Conservation (phyloP, 1,284 basidiomycete genomes). For the Entoloma clypeatum region DNA sequence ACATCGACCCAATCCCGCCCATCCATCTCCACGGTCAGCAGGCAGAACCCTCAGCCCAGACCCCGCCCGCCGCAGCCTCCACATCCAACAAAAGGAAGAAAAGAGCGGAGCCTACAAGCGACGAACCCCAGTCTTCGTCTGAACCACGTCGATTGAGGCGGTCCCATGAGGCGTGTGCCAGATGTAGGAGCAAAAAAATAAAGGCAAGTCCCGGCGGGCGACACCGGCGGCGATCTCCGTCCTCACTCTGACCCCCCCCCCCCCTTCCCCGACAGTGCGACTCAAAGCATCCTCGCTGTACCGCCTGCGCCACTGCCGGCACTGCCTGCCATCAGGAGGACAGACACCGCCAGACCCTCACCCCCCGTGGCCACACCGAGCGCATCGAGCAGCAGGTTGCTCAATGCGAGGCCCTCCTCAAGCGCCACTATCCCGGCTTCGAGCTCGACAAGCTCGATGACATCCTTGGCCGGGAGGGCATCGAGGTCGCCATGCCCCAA, state of each 20-base stretch:
- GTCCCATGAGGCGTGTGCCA: constrained; percentile 83
- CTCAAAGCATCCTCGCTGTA: constrained; percentile 80
- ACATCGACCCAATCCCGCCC: constrained; percentile 60
- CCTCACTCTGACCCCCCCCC: constrained; percentile 22
- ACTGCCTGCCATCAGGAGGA: constrained; percentile 80
- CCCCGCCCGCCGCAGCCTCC: constrained; percentile 29
- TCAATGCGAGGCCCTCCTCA: constrained; percentile 71
- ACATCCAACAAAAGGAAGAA: constrained; percentile 49
- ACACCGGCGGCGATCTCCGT: constrained; percentile 80
- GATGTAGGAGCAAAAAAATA: constrained; percentile 89
- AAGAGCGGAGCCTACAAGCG: constrained; percentile 51
- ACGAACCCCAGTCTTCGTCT: constrained; percentile 48
- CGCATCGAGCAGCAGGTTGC: constrained; percentile 71
- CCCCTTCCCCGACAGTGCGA: constrained; percentile 60
- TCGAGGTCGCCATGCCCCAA: constrained; percentile 44
- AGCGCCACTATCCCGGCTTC: constrained; percentile 64
- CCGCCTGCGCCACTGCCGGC: constrained; percentile 74
- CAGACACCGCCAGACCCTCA: constrained; percentile 76
- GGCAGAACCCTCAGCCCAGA: constrained; percentile 27
- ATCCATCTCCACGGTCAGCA: constrained; percentile 39
- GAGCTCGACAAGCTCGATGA: constrained; percentile 63
- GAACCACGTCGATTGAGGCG: constrained; percentile 76
- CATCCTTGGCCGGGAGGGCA: constrained; percentile 58
- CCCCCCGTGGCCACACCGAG: constrained; percentile 75
- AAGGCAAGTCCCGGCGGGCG: constrained; percentile 86